Evolutionary conservation across 2,329 filamentous ascomycete genomes (phyloP), one percentile per base, ranked within the genome.

Genomic region (Penicillium sp.): DNA sequence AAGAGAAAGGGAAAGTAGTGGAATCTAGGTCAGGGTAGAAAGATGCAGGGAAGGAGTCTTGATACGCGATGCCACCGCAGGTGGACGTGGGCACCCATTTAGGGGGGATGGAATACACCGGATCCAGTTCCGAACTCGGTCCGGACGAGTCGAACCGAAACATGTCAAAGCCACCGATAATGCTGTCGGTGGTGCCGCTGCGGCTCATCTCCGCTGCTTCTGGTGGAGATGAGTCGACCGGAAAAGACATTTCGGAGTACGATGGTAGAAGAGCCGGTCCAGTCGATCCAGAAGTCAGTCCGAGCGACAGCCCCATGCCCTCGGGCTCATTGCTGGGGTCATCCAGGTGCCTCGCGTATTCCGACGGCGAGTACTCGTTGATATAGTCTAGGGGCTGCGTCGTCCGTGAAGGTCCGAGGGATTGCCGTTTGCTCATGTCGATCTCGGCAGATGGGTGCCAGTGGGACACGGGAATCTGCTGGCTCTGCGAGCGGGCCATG

Each of bases 181-280:
- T 48, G 22, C 65, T 64, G 45, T 71, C 68, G 46, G 67, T 64
- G 20, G 68, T 71, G 29, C 59, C 58, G 46, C 61, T 69, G 45
- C 68, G 62, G 45, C 58, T 66, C 68, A 71, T 71, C 41, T 68
- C 61, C 36, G 63, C 57, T 27, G 63, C 54, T 23, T 55, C 49
- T 16, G 53, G 39, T 15, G 55, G 50, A 22, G 58, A 43, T 30
- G 50, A 50, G 39, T 61, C 56, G 35, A 54, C 45, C 48, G 35
- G 26, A 11, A 11, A n/a, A 27, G 44, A 44, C 43, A 46, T 47
- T 43, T 45, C 46, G 35, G 35, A 20, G 5, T 45, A 33, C 12
- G 35, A 32, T 9, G 30, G 32, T 25, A 32, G 28, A 22, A 42
- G 16, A 3, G 41, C 15, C 30, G 37, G 29, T 45, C 39, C 43